Percentiles rank a stretch among this genome's conserved stretches.
These are phyloP conservation scores for Suhomyces panamericanus DNA, from an alignment of 1,139 yeast genomes.

Conservation along the genomic window DNA sequence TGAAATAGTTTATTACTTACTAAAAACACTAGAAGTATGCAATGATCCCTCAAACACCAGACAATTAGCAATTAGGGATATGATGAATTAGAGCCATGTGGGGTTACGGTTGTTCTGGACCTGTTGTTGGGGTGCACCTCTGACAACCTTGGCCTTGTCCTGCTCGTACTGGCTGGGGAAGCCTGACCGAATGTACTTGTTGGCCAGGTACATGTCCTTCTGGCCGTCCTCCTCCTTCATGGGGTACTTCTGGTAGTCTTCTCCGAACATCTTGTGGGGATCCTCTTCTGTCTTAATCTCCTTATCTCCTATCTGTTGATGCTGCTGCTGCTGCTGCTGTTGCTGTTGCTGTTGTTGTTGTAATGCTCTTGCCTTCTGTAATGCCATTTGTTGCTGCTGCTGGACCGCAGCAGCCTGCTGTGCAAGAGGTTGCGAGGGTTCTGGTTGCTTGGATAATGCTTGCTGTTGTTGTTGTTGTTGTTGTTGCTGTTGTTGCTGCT, in stretches of 20 bases:
- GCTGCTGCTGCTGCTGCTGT: constrained; percentile 11
- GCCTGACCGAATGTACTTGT: constrained; percentile 5
- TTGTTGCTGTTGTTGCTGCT: constrained; percentile 10
- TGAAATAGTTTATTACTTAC: constrained; percentile 2
- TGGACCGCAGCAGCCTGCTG: constrained; percentile 7
- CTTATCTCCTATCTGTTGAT: constrained; percentile 9
- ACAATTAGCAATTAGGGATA: background rate
- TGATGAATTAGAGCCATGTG: constrained; percentile 11
- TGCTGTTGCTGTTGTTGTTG: constrained; percentile 12
- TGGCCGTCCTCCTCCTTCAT: constrained; percentile 3
- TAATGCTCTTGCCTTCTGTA: constrained; percentile 14
- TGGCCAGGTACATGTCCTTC: constrained; percentile 2
- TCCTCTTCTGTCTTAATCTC: constrained; percentile 2
- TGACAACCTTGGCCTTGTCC: constrained; percentile 11
- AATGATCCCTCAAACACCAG: constrained; percentile 3
- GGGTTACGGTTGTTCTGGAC: constrained; percentile 12
- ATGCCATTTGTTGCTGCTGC: constrained; percentile 13
- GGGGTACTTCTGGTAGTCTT: constrained; percentile 7
- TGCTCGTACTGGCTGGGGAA: constrained; percentile 9
- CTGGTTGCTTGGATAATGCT: constrained; percentile 7
- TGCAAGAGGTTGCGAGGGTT: constrained; percentile 7
- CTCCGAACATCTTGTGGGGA: constrained; percentile 6
- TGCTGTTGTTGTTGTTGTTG: constrained; percentile 10
- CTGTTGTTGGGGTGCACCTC: constrained; percentile 14
- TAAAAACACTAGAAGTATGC: constrained; percentile 9